Percentiles rank a stretch among this genome's conserved stretches.
Conservation (phyloP, 805 yeast species). For the Diddensiella caesifluorescens region DNA sequence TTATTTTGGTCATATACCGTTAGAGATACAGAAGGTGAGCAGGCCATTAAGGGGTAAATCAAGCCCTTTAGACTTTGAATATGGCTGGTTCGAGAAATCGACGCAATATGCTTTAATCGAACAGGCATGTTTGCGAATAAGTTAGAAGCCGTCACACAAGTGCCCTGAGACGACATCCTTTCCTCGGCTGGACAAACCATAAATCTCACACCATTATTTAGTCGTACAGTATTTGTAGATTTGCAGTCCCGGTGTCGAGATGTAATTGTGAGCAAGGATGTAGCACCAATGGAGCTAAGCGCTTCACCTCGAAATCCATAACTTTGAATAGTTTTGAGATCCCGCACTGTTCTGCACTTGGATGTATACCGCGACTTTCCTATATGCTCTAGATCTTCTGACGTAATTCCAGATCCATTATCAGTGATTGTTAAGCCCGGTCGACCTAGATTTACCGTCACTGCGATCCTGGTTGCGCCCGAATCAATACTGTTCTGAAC, state of each 20-base stretch:
- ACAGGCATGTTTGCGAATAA: slow-evolving; percentile 26
- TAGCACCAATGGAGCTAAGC: slow-evolving; percentile 39
- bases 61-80: slow-evolving; percentile 6
- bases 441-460: slow-evolving; percentile 9
- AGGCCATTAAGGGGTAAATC: slow-evolving; percentile 7
- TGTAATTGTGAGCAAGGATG: slow-evolving; percentile 38
- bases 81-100: background rate
- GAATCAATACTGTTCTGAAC: slow-evolving; percentile 22
- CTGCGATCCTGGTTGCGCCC: slow-evolving; percentile 12
- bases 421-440: slow-evolving; percentile 40
- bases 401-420: slow-evolving; percentile 57
- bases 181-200: background rate
- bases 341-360: slow-evolving; percentile 33
- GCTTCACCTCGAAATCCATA: slow-evolving; percentile 47
- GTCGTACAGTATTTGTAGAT: slow-evolving; percentile 12
- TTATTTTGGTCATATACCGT: slow-evolving; percentile 1
- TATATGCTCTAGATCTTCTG: slow-evolving; percentile 38
- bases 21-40: slow-evolving; percentile 6
- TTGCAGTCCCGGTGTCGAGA: slow-evolving; percentile 34
- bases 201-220: slow-evolving; percentile 12
- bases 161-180: slow-evolving; percentile 1
- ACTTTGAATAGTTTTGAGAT: slow-evolving; percentile 24
- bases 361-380: slow-evolving; percentile 45
- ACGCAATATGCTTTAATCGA: slow-evolving; percentile 13
- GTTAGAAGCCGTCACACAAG: slow-evolving; percentile 20